Evolutionary conservation across 495 filamentous ascomycete species (phyloP).

Genomic region (Cenococcum geophilum): DNA sequence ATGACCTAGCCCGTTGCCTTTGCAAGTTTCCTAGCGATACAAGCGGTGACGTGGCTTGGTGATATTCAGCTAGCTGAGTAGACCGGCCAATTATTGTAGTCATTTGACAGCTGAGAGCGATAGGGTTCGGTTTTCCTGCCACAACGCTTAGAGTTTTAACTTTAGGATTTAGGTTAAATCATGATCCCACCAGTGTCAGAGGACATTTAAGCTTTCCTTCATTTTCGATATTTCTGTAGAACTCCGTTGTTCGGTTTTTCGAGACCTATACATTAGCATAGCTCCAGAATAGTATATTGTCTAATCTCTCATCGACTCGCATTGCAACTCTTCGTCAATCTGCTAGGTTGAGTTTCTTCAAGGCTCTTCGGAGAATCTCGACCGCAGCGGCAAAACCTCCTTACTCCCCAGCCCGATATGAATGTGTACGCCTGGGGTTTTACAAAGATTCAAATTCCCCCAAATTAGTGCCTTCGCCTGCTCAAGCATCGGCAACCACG

Average conservation of each 20-base stretch:
- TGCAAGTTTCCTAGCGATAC: not conserved
- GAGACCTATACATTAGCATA: no score
- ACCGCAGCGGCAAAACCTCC: not conserved
- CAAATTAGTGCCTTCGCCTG: not conserved
- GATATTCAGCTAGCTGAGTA: no score
- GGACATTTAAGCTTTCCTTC: no score
- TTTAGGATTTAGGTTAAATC: no score
- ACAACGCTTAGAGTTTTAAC: no score
- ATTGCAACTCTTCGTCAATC: not conserved
- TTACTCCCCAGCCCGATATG: not conserved
- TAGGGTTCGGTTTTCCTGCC: no score
- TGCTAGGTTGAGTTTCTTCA: not conserved
- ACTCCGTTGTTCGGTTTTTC: no score
- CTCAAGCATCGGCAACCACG: conserved; percentile 2
- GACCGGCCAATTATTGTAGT: no score
- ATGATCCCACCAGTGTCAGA: no score
- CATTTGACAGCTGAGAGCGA: no score
- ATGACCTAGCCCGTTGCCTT: not conserved
- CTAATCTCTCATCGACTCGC: not conserved
- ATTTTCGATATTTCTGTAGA: no score
- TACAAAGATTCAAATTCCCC: not conserved
- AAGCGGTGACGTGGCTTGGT: no score
- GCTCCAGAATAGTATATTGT: not conserved
- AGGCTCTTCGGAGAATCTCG: not conserved
- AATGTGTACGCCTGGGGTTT: not conserved